Evolutionary conservation across 2,329 filamentous ascomycete genomes (phyloP).

Genomic region (Geoglossum cookeanum): DNA sequence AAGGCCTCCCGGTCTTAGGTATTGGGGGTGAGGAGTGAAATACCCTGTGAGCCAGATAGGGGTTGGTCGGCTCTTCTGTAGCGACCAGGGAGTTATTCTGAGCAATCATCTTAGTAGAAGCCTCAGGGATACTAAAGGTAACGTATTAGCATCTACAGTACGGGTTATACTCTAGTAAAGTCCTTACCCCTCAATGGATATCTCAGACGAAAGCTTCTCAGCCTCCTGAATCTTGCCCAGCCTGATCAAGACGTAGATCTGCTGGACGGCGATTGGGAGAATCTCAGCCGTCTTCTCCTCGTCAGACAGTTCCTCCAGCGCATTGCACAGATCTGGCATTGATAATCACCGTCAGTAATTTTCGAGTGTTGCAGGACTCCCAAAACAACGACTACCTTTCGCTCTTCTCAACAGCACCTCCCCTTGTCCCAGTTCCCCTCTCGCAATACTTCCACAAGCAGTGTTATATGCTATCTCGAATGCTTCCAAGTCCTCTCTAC

Average conservation of each 20-base stretch:
- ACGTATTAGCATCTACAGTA: not conserved
- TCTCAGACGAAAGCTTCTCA: constrained; percentile 37
- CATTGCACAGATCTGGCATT: constrained; percentile 46
- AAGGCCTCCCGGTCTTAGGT: constrained; percentile 43
- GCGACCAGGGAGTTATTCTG: constrained; percentile 43
- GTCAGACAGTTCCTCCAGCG: constrained; percentile 50
- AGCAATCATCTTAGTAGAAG: constrained; percentile 45
- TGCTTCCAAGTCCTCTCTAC: constrained; percentile 45
- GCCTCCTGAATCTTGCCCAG: constrained; percentile 49
- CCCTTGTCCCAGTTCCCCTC: constrained; percentile 45
- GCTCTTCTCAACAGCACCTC: constrained; percentile 50
- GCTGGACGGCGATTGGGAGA: constrained; percentile 56
- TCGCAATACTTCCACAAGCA: constrained; percentile 53
- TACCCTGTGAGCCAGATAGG: constrained; percentile 46
- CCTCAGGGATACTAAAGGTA: constrained; percentile 39
- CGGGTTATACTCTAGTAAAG: not conserved
- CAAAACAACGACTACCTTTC: constrained; percentile 21
- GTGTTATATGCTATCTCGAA: constrained; percentile 73
- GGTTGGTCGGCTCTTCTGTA: constrained; percentile 33
- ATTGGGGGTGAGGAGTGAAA: constrained; percentile 34
- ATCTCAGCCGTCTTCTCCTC: constrained; percentile 59
- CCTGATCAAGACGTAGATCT: constrained; percentile 50
- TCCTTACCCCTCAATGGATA: constrained; percentile 42
- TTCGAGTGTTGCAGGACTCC: not conserved
- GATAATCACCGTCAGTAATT: not conserved